These are phyloP conservation scores for Aspergillus fischeri DNA, from an alignment of 2,329 filamentous ascomycete species.

Conservation along the genomic window DNA sequence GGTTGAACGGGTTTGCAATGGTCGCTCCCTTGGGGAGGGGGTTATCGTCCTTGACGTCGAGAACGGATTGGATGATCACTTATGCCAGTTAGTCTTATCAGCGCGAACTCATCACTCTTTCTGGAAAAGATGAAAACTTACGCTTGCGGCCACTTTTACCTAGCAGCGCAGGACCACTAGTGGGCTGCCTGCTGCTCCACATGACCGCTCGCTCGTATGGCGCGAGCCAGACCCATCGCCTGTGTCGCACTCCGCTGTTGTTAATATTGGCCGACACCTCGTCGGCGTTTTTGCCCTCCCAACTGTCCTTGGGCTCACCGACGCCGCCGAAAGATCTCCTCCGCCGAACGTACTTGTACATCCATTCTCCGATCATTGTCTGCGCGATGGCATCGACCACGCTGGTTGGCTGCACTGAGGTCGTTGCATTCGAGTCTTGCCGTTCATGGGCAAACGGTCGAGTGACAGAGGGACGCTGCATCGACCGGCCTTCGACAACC, in stretches of 20 bases:
- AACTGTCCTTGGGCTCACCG: slow-evolving; percentile 41
- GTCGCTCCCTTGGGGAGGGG: slow-evolving; percentile 68
- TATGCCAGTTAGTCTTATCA: slow-evolving; percentile 12
- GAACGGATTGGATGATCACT: slow-evolving; percentile 93
- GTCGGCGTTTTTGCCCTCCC: slow-evolving; percentile 56
- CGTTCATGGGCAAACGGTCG: slow-evolving; percentile 30
- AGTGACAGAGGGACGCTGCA: slow-evolving; percentile 21
- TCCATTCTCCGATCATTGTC: slow-evolving; percentile 88
- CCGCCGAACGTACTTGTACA: slow-evolving; percentile 47
- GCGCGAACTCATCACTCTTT: neutral
- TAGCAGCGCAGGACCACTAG: slow-evolving; percentile 78
- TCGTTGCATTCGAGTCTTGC: slow-evolving; percentile 50
- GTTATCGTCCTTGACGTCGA: slow-evolving; percentile 95
- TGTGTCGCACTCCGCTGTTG: slow-evolving; percentile 69
- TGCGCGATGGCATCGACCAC: slow-evolving; percentile 96
- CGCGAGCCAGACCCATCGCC: slow-evolving; percentile 97
- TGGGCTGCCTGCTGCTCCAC: slow-evolving; percentile 97
- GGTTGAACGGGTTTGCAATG: slow-evolving; percentile 64
- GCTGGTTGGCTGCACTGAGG: slow-evolving; percentile 63
- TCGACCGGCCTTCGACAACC: slow-evolving; percentile 16
- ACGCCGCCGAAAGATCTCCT: slow-evolving; percentile 90
- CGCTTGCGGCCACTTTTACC: slow-evolving; percentile 92
- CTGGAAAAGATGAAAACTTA: slow-evolving; percentile 50
- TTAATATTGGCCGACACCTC: slow-evolving; percentile 68
- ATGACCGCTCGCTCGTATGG: slow-evolving; percentile 94